A percentile compares a stretch with the other conserved stretches of the same genome.
These are phyloP conservation scores for Hanseniaspora hatyaiensis DNA, from an alignment of 805 yeast species.

Conservation along the genomic window DNA sequence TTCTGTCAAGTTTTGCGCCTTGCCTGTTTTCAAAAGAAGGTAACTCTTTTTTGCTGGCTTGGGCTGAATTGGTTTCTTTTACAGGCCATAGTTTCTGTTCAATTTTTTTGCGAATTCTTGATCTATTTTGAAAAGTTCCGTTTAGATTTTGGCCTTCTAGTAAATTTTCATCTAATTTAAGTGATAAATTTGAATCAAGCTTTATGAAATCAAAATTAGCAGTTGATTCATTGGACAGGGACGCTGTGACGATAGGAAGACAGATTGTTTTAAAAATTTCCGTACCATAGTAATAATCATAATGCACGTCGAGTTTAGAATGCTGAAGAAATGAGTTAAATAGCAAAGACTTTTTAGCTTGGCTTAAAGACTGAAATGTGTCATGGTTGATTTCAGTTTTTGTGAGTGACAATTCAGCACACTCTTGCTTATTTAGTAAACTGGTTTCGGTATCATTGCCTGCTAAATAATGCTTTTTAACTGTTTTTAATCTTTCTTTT, in stretches of 20 bases:
- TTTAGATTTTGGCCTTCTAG: no score
- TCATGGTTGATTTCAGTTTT: neutral
- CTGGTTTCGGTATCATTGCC: no score
- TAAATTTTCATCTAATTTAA: no score
- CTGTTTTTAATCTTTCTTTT: neutral
- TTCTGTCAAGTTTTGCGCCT: no score
- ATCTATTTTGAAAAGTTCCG: no score
- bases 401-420: neutral
- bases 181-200: neutral
- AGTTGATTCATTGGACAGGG: neutral
- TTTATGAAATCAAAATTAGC: neutral
- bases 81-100: no score
- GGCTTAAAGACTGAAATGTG: neutral
- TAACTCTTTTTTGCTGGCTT: no score
- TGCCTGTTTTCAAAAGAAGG: no score
- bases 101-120: no score
- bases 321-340: neutral
- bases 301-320: conserved; percentile 1
- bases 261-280: conserved; percentile 14
- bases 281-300: conserved; percentile 13
- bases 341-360: neutral
- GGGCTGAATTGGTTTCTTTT: no score
- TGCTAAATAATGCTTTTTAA: no score
- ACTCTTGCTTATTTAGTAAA: no score
- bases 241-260: neutral